A percentile compares a stretch with the other conserved stretches of the same genome.
Conservation (phyloP, 306 rosid genomes). For the Phaseolus lunatus region DNA sequence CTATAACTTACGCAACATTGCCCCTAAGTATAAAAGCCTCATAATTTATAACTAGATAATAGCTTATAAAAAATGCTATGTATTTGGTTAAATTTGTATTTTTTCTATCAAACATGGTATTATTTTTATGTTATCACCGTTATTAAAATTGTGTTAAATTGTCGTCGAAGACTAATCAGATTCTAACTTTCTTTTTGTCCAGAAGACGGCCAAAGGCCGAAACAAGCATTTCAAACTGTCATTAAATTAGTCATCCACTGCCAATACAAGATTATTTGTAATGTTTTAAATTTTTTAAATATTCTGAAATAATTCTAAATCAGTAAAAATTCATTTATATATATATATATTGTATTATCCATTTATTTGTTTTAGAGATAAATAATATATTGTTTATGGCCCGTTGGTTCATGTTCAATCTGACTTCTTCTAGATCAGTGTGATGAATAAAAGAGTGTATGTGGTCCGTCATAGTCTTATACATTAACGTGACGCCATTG, state of each 20-base stretch:
- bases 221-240: no score
- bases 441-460: no score
- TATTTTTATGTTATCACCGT: no score
- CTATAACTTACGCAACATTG: background rate
- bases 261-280: background rate
- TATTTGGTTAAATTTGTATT: background rate
- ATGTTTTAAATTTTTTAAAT: no score
- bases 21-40: no score
- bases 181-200: background rate
- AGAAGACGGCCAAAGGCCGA: background rate
- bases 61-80: no score
- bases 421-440: no score
- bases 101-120: background rate
- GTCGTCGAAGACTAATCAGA: background rate
- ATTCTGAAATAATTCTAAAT: background rate
- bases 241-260: background rate
- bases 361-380: background rate
- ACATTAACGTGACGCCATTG: no score
- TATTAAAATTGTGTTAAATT: background rate
- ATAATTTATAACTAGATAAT: background rate
- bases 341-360: no score
- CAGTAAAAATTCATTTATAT: background rate
- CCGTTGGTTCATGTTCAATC: no score
- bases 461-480: no score
- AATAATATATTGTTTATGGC: background rate